Base-by-base conservation (phyloP, 257 asterid species). In the Solanum sejunctum region DNA sequence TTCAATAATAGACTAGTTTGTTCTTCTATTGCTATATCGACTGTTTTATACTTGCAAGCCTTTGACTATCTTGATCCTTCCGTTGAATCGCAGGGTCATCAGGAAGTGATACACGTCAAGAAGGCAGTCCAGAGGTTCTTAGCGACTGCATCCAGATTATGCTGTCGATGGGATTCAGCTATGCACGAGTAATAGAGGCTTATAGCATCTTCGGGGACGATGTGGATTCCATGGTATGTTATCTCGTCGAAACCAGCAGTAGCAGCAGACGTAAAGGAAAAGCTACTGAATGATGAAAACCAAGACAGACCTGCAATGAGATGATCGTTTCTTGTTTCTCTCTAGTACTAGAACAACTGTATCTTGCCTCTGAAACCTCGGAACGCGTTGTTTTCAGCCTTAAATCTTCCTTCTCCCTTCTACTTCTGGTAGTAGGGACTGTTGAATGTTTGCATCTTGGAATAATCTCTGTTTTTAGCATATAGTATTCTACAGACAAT, bases 81-180 rank as follows among this genome's bases (percentile, higher is more conserved):
- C 12, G 10, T 66, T 71, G 82, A 60, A 82, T 84, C 52, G 49
- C 92, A 95, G 97, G 97, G 86, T 89, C 98, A 82, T 86, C 95
- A 8, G 92, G 90, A 43, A 92, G 94, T 82, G 92, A 90, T 15
- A 51, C 83, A 9, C 85, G 80, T 77, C 88, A 83, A 80, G 96
- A 90, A 80, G 92, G 88, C 49, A 87, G 85, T 23, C 83, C 21
- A 0, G 93, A 90, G 49, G 96, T 87, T 63, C 88, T 91, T 80
- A 94, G 89, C 61, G 84, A 90, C 86, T 91, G 97, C 91, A 90
- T 97, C 95, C 98, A 94, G 95, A 89, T 89, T 80, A 82, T 97
- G 92, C 81, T 97, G 88, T 94, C 99, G 0, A 97, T 97, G 99
- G 99, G 99, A 61, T 97, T 97, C 91, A 93, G 98, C 88, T 95